These are phyloP conservation scores for Purshia tridentata DNA, from an alignment of 306 rosid species.

Conservation along the genomic window DNA sequence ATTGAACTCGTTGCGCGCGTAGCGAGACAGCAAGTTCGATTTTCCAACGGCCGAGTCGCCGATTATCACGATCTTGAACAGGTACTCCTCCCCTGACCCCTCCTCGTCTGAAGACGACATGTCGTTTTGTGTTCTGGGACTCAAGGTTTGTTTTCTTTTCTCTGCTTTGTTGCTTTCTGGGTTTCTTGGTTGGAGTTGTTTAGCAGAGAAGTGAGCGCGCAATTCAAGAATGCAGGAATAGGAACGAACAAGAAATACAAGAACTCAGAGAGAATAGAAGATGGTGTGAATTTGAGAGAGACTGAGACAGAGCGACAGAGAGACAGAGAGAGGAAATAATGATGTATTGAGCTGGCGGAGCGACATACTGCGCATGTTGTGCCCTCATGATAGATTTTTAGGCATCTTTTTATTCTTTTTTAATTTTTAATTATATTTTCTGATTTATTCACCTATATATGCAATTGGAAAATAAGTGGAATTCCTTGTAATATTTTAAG, in stretches of 20 bases:
- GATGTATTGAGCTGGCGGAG: conserved; percentile 36
- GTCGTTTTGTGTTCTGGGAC: not conserved
- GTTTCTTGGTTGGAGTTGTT: not conserved
- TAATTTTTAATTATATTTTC: not conserved
- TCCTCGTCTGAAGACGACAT: conserved; percentile 83
- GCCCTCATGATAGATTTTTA: not conserved
- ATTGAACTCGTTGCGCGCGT: conserved; percentile 85
- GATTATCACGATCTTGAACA: conserved; percentile 86
- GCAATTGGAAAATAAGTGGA: not conserved
- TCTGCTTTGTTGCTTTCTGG: not conserved
- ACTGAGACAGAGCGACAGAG: too few species aligned
- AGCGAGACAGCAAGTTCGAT: conserved; percentile 78
- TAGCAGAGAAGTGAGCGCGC: not conserved
- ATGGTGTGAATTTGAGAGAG: conserved; percentile 7
- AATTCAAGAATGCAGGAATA: not conserved
- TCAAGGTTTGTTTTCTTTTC: not conserved
- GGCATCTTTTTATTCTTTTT: not conserved
- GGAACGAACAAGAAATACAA: too few species aligned
- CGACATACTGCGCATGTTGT: conserved; percentile 34
- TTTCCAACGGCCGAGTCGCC: conserved; percentile 91
- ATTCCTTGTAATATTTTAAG: too few species aligned
- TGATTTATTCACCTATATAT: not conserved
- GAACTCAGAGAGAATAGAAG: not conserved
- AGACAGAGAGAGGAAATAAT: not conserved
- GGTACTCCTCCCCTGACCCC: conserved; percentile 80